Base-by-base conservation (phyloP, 371 early-diverging fungal species). In the Mucor racemosus region DNA sequence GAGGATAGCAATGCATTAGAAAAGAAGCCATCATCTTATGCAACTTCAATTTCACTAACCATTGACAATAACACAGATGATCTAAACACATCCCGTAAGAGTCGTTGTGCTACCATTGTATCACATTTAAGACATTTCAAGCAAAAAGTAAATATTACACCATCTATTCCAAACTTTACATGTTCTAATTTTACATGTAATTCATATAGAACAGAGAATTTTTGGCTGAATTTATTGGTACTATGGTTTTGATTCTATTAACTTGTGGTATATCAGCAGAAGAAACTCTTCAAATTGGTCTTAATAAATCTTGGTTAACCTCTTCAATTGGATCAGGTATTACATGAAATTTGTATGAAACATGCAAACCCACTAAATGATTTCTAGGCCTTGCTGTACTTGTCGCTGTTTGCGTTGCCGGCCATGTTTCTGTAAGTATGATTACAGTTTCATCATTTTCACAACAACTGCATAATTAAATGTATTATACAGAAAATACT, bases 211-310 rank as follows among this genome's bases (percentile, higher is more conserved):
- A 82, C 72, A 81, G 92, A 66, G 90, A 91, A 73, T 88, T 85
- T 46, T 72, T 93, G 38, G 94, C 93, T 54, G 95, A 94, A 82
- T 92, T 94, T 66, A 80, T 93, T 62, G 95, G 94, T 26, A 94
- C 95, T 14, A 78, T 86, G 63, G 71, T 93, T 15, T 77, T 94
- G 39, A 76, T 93, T 11, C 57, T 91, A 42, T 81, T 94, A 50
- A 89, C 91, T 9, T 79, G 86, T 62, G 91, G 91, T 33, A 87
- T 87, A 19, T 80, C 87, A 19, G 89, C 89, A 26, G 86, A 87
- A 71, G 76, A 79, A 56, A 70, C 73, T 6, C 62, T 81, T 50
- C 26, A 56, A 33, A 68, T 74, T 31, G 69, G 67, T 10, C 35
- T 62, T 53, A 58, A 62, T 15, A 76, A 67, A 54, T 81, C 81